Percentiles rank a stretch among this genome's conserved stretches.
phyloP scores from a whole-genome alignment of 2,329 filamentous ascomycete species.

The Septoria linicola region DNA sequence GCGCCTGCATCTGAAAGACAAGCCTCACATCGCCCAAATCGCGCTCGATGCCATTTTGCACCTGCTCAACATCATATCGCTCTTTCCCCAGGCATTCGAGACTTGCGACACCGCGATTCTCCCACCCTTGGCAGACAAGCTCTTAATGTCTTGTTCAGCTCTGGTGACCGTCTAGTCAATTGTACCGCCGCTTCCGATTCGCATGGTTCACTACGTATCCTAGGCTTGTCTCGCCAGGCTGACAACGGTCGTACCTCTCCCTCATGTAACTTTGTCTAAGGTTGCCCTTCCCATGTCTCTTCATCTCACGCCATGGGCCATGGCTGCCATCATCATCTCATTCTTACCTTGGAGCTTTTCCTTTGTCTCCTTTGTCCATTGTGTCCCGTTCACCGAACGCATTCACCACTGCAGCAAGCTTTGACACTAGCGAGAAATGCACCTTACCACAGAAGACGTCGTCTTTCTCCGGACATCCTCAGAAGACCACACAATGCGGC shows the following conservation, averaged over 20 bases:
- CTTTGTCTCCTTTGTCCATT: neutral
- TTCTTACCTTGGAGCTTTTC: conserved; percentile 6
- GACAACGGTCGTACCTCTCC: conserved; percentile 1
- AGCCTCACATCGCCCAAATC: no score
- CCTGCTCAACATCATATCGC: no score
- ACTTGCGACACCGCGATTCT: neutral
- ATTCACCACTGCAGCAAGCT: neutral
- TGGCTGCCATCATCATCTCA: conserved; percentile 13
- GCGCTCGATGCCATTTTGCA: no score
- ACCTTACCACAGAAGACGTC: conserved; percentile 14
- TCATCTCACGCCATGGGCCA: conserved; percentile 6
- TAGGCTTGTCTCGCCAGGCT: neutral
- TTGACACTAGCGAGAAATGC: conserved; percentile 5
- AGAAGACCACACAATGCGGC: conserved; percentile 16
- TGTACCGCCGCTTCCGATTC: conserved; percentile 4
- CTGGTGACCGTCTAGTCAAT: neutral
- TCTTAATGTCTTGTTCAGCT: neutral
- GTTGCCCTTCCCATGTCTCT: conserved; percentile 2
- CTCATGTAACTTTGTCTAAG: conserved; percentile 8
- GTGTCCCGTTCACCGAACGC: conserved; percentile 4
- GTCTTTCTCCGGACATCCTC: conserved; percentile 17
- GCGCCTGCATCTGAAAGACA: no score
- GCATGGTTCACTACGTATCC: conserved; percentile 4
- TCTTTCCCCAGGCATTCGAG: no score
- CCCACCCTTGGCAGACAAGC: conserved; percentile 1